Evolutionary conservation across 441 rosid species (phyloP).

Genomic region (Arabidopsis lyrata): DNA sequence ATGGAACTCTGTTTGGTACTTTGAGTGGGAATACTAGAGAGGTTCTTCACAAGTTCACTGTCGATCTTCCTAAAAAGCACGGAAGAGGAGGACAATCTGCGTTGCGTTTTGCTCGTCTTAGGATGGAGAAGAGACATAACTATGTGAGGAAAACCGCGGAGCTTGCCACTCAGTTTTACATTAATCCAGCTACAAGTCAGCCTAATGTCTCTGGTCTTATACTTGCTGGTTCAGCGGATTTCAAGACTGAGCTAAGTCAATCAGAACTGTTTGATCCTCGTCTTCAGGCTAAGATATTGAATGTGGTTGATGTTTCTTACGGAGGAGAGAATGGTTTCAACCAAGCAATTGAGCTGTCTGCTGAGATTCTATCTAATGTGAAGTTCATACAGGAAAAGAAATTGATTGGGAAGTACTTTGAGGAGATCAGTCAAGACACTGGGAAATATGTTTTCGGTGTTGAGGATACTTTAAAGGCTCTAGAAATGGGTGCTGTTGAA

Average conservation of each 20-base stretch:
- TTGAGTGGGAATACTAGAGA: conserved; percentile 64
- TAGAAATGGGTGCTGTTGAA: conserved; percentile 93
- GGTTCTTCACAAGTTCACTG: conserved; percentile 83
- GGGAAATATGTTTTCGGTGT: conserved; percentile 87
- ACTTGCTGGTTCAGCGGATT: conserved; percentile 94
- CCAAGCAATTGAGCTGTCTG: conserved; percentile 88
- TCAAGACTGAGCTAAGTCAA: conserved; percentile 92
- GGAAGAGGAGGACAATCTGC: conserved; percentile 99
- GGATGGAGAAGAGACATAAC: conserved; percentile 94
- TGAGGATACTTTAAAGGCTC: conserved; percentile 80
- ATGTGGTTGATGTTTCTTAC: conserved; percentile 88
- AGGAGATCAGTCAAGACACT: conserved; percentile 92
- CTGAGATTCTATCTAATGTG: conserved; percentile 80
- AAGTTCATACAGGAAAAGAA: conserved; percentile 94
- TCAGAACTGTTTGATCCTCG: conserved; percentile 94
- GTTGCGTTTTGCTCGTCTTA: conserved; percentile 84
- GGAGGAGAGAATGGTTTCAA: conserved; percentile 95
- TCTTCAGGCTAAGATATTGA: conserved; percentile 84
- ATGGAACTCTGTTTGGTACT: conserved; percentile 49
- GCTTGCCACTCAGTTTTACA: conserved; percentile 83
- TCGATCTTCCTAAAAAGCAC: conserved; percentile 89
- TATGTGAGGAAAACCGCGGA: conserved; percentile 91
- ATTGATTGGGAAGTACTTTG: conserved; percentile 91
- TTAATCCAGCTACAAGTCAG: conserved; percentile 86
- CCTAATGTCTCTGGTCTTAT: conserved; percentile 90